A percentile compares a stretch with the other conserved stretches of the same genome.
phyloP scores from a whole-genome alignment of 1,284 basidiomycete species.

The Ganoderma lingzhi region DNA sequence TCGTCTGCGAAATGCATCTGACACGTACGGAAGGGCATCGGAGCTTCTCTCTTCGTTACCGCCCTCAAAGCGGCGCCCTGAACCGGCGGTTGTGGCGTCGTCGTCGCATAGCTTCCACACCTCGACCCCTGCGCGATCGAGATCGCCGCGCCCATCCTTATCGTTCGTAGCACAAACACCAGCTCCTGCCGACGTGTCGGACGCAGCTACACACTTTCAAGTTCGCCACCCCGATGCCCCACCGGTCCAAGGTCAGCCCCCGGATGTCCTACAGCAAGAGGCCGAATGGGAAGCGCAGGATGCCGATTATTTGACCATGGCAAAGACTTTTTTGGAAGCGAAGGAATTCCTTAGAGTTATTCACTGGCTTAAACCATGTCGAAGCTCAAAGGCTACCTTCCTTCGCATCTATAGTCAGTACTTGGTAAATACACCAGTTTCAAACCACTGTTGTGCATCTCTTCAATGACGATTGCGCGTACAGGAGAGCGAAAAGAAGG shows the following conservation, averaged over 20 bases:
- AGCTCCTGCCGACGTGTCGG: conserved; percentile 32
- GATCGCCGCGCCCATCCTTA: conserved; percentile 48
- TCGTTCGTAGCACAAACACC: conserved; percentile 48
- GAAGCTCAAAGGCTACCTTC: conserved; percentile 79
- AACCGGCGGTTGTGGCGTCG: conserved; percentile 33
- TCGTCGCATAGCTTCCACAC: conserved; percentile 40
- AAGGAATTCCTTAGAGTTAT: conserved; percentile 85
- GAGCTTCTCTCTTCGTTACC: conserved; percentile 75
- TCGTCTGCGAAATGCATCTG: conserved; percentile 11
- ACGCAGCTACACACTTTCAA: conserved; percentile 22
- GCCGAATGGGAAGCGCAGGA: conserved; percentile 66
- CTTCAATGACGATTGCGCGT: conserved; percentile 17
- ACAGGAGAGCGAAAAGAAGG: conserved; percentile 70
- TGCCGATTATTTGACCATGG: conserved; percentile 73
- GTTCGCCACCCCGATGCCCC: conserved; percentile 39
- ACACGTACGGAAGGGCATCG: conserved; percentile 58
- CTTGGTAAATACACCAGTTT: conserved; percentile 65
- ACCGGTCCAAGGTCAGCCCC: conserved; percentile 29
- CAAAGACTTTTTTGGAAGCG: conserved; percentile 79
- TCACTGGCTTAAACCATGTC: conserved; percentile 68
- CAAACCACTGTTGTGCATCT: conserved; percentile 17
- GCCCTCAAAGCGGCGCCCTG: conserved; percentile 46
- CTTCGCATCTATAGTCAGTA: conserved; percentile 85
- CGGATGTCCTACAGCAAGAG: conserved; percentile 45
- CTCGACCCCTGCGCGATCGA: conserved; percentile 60